Evolutionary conservation across 192 early-diverging fungal genomes (phyloP), one percentile per base, ranked within the genome.

Genomic region (Mortierella hygrophila): DNA sequence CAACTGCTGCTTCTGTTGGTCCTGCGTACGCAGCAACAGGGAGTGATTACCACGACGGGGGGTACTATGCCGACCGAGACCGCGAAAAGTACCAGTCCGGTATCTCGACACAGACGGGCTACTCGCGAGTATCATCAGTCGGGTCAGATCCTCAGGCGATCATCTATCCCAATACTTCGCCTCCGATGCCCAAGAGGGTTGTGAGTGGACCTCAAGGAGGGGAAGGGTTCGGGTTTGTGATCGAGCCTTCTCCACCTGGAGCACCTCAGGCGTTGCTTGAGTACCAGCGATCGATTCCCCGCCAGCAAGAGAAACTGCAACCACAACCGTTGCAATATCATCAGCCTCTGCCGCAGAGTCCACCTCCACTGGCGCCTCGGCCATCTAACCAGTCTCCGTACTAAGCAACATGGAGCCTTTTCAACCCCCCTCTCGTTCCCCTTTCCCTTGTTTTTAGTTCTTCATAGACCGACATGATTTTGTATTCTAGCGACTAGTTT

Each of bases 191-290:
- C 20, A 78, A 74, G 21, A 72, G 82, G 10, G 52, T 77, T 1
- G 77, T 79, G 49, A 78, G 72, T 75, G 76, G 70, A 5, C 77
- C 82, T 35, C 82, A 83, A 32, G 82, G 82, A 21, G 82, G 82
- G 3, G 16, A 11, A 54, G 82, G 71, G 4, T 83, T 75, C 70
- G 76, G 82, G 18, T 72, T 72, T 4, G 55, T 42, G 46, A 35
- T 68, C 15, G 71, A 74, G 9, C 82, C 41, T 7, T 9, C 81
- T 32, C n/a, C 23, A 0, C 82, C 76, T 23, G 76, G 82, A 16
- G 82, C 82, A 8, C 82, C 82, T 7, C 82, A 83, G n/a, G 82
- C 82, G 3, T 52, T 83, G n/a, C 75, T 74, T 3, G 52, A 77
- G 44, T 26, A 82, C 70, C 72, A 73, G 52, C 18, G 18, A 26